Conservation (phyloP, 345 rosid genomes). For the Pistacia integerrima region DNA sequence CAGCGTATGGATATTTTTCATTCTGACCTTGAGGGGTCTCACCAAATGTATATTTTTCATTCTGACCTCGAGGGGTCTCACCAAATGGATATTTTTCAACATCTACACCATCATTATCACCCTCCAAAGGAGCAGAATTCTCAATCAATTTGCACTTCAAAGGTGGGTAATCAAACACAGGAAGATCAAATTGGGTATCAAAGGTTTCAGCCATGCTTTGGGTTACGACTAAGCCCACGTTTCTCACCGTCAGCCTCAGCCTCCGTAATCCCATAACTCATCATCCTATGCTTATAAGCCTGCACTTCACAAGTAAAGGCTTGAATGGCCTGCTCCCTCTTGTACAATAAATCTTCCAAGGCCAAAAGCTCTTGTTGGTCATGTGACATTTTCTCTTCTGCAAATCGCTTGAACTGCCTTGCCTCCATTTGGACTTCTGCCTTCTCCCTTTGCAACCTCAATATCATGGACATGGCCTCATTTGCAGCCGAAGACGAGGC, state of each 20-base stretch:
- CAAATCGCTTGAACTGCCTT: constrained; percentile 83
- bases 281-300: constrained; percentile 93
- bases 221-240: constrained; percentile 38
- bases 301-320: constrained; percentile 80
- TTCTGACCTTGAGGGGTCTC: constrained; percentile 61
- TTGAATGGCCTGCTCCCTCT: constrained; percentile 86
- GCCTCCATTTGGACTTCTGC: constrained; percentile 95
- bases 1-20: constrained; percentile 74
- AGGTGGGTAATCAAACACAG: constrained; percentile 71
- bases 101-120: constrained; percentile 58
- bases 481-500: constrained; percentile 92
- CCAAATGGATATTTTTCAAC: constrained; percentile 72
- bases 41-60: constrained; percentile 69
- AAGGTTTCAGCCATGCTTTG: constrained; percentile 46
- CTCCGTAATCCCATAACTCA: constrained; percentile 86
- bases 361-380: constrained; percentile 78
- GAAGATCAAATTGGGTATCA: constrained; percentile 52
- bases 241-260: constrained; percentile 67
- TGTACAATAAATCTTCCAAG: constrained; percentile 81
- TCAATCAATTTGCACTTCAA: constrained; percentile 73
- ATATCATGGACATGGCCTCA: constrained; percentile 98
- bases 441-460: constrained; percentile 94
- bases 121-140: constrained; percentile 50
- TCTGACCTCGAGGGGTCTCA: constrained; percentile 59
- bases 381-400: constrained; percentile 91